phyloP scores from a whole-genome alignment of 2,329 filamentous ascomycete species.

The Didymella sp. region DNA sequence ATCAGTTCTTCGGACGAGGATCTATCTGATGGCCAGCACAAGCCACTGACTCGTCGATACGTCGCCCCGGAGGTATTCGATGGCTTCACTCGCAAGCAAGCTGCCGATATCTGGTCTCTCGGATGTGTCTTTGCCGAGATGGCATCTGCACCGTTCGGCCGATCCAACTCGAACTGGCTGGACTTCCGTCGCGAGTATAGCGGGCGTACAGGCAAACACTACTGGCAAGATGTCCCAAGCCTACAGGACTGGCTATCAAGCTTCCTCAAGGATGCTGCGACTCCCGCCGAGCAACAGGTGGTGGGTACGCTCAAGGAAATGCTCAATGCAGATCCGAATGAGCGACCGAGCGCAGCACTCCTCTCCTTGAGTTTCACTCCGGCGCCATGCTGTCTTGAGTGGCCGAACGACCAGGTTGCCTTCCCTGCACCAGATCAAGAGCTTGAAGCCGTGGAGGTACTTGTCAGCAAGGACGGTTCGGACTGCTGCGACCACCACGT shows the following conservation, averaged over 20 bases:
- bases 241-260: conserved; percentile 37
- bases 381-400: conserved; percentile 48
- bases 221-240: conserved; percentile 45
- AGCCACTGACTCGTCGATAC: conserved; percentile 45
- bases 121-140: conserved; percentile 97
- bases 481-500: conserved; percentile 27
- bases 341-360: conserved; percentile 41
- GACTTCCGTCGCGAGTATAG: conserved; percentile 40
- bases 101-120: conserved; percentile 88
- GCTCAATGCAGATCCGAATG: conserved; percentile 37
- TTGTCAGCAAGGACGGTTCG: conserved; percentile 27
- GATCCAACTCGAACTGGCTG: conserved; percentile 34
- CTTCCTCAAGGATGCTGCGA: conserved; percentile 31
- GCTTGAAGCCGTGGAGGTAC: conserved; percentile 33
- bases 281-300: conserved; percentile 32
- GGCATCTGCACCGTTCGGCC: conserved; percentile 59
- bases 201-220: conserved; percentile 43
- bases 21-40: conserved; percentile 22
- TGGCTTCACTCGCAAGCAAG: conserved; percentile 37
- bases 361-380: conserved; percentile 46
- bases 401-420: conserved; percentile 43
- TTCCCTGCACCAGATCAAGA: conserved; percentile 47
- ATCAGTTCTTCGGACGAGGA: conserved; percentile 44
- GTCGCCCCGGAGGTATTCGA: conserved; percentile 45
- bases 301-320: conserved; percentile 42